Conservation (phyloP, 1,284 basidiomycete genomes). For the Puccinia triticina region DNA sequence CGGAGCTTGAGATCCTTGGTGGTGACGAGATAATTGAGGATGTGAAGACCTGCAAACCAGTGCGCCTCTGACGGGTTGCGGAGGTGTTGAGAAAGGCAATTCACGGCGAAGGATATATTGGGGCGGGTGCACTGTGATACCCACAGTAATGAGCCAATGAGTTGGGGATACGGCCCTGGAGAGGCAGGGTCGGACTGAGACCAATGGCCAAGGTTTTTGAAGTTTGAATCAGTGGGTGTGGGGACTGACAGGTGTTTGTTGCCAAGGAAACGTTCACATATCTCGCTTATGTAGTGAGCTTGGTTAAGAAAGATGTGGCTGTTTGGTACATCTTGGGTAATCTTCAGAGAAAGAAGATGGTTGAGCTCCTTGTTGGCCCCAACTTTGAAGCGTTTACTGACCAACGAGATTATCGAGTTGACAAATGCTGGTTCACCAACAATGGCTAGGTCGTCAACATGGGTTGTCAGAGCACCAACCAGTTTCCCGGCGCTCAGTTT, state of each 20-base stretch:
- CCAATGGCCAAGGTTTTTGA: background rate
- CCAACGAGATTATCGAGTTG: too few relatives aligned
- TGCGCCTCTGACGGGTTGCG: background rate
- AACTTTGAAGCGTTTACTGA: too few relatives aligned
- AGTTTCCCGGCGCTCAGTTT: background rate
- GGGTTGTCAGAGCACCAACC: background rate
- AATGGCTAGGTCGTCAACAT: background rate
- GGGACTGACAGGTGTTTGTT: background rate
- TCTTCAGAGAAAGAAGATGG: too few relatives aligned
- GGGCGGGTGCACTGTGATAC: background rate
- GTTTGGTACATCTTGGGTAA: too few relatives aligned
- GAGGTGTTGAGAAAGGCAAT: background rate
- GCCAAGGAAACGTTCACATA: background rate
- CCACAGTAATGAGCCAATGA: background rate
- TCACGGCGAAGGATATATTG: background rate
- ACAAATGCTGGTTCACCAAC: background rate
- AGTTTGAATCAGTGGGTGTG: background rate
- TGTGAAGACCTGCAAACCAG: background rate
- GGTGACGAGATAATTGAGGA: background rate
- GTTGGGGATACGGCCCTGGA: background rate
- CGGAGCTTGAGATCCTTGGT: background rate
- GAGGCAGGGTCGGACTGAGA: background rate
- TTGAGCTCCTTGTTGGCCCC: too few relatives aligned
- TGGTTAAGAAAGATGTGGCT: background rate
- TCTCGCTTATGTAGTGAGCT: background rate